Evolutionary conservation across 257 asterid species (phyloP).

Genomic region (Solanum clarkiae): DNA sequence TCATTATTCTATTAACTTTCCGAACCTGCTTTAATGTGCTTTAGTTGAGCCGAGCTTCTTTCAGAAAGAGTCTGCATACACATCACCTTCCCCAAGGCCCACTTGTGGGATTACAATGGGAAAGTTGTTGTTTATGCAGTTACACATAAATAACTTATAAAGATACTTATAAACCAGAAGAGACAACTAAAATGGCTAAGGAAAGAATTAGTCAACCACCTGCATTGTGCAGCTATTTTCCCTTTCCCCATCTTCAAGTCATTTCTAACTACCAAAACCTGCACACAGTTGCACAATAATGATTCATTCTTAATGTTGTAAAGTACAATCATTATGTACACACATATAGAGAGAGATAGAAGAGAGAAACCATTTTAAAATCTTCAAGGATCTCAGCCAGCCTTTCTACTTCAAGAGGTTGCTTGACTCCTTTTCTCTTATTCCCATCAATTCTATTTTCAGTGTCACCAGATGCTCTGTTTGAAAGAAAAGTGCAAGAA

Average conservation of each 20-base stretch:
- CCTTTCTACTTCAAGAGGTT: slow-evolving; percentile 54
- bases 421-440: slow-evolving; percentile 43
- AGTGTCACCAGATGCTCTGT: slow-evolving; percentile 9
- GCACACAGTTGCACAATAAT: slow-evolving; percentile 12
- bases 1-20: background rate
- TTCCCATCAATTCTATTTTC: slow-evolving; percentile 18
- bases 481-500: slow-evolving; percentile 13
- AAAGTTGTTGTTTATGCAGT: background rate
- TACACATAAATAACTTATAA: background rate
- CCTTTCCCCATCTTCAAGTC: slow-evolving; percentile 99
- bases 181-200: background rate
- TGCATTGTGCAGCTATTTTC: slow-evolving; percentile 98
- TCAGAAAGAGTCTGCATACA: background rate
- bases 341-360: background rate
- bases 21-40: background rate
- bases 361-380: slow-evolving; percentile 66
- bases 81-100: background rate
- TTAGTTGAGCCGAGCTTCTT: background rate
- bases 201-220: slow-evolving; percentile 22
- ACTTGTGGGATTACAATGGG: background rate
- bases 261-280: slow-evolving; percentile 98
- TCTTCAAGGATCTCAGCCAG: slow-evolving; percentile 81
- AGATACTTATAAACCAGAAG: background rate
- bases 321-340: background rate
- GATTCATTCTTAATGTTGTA: background rate